Evolutionary conservation across 208 protist genomes (phyloP).

Genomic region (Trypanosoma boissoni): DNA sequence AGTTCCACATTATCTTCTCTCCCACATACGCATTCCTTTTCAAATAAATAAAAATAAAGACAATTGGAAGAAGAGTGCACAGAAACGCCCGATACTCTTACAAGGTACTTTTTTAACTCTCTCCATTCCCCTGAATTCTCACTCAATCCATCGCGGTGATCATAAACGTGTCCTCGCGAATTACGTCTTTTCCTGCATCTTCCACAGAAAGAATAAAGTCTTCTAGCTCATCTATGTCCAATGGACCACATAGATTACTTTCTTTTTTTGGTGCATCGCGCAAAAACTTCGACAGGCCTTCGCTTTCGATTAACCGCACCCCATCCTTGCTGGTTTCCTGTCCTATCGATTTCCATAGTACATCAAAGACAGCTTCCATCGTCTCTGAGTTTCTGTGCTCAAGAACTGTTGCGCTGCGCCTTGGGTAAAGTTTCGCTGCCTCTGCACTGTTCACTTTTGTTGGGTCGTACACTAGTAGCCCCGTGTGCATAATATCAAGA

Average conservation of each 20-base stretch:
- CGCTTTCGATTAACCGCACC: conserved; percentile 11
- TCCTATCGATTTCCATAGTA: conserved; percentile 28
- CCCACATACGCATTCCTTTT: too few species aligned
- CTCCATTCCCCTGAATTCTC: too few species aligned
- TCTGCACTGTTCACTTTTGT: conserved; percentile 4
- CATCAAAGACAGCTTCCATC: conserved; percentile 33
- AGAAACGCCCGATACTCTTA: too few species aligned
- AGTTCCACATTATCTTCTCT: too few species aligned
- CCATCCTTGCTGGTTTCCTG: conserved; percentile 12
- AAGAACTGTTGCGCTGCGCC: conserved; percentile 32
- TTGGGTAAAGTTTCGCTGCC: background rate
- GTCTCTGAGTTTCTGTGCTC: conserved; percentile 11
- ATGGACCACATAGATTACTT: conserved; percentile 13
- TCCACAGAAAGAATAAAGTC: conserved; percentile 28
- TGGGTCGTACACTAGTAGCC: conserved; percentile 36
- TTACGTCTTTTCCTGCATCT: background rate
- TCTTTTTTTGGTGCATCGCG: background rate
- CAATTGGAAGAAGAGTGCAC: too few species aligned
- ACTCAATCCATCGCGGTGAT: too few species aligned
- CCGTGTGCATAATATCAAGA: conserved; percentile 26
- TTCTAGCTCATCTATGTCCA: conserved; percentile 32
- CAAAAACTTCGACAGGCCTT: background rate
- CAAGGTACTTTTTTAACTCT: too few species aligned
- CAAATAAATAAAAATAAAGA: too few species aligned
- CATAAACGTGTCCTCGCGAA: too few species aligned